Conservation (phyloP, 257 asterid species). For the Echites panduratus region DNA sequence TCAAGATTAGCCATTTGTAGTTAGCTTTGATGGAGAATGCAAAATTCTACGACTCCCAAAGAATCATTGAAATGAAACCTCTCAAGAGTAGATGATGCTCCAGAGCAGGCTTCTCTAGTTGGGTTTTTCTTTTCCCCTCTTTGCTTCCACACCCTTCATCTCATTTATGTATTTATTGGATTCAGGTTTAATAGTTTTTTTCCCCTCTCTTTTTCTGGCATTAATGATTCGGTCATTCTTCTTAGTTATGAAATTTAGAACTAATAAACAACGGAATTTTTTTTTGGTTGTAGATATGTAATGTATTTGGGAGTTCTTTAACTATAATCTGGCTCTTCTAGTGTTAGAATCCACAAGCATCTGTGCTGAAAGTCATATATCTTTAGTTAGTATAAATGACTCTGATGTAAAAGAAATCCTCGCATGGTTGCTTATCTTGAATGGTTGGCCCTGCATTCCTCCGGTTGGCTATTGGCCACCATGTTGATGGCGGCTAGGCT, state of each 20-base stretch:
- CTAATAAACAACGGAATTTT: no score
- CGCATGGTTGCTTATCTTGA: conserved; percentile 58
- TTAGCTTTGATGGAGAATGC: background rate
- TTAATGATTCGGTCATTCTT: background rate
- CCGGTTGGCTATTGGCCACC: background rate
- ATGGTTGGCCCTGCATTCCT: conserved; percentile 54
- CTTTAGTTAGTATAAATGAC: no score
- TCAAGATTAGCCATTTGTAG: no score
- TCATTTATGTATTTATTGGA: background rate
- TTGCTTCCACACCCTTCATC: background rate
- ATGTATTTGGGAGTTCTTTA: no score
- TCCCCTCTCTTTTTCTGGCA: background rate
- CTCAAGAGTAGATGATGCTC: no score
- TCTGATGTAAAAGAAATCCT: no score
- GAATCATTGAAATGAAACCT: no score
- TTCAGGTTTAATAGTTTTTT: conserved; percentile 14
- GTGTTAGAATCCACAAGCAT: no score
- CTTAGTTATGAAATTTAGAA: background rate
- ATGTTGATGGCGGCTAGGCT: background rate
- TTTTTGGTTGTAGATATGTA: no score
- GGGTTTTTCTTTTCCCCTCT: background rate
- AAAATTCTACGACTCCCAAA: background rate
- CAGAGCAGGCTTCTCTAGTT: conserved; percentile 32
- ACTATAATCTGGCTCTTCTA: no score
- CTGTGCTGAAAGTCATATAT: no score